Base-by-base conservation (phyloP, 2,329 filamentous ascomycete genomes). In the Lasiodiplodia sp. region DNA sequence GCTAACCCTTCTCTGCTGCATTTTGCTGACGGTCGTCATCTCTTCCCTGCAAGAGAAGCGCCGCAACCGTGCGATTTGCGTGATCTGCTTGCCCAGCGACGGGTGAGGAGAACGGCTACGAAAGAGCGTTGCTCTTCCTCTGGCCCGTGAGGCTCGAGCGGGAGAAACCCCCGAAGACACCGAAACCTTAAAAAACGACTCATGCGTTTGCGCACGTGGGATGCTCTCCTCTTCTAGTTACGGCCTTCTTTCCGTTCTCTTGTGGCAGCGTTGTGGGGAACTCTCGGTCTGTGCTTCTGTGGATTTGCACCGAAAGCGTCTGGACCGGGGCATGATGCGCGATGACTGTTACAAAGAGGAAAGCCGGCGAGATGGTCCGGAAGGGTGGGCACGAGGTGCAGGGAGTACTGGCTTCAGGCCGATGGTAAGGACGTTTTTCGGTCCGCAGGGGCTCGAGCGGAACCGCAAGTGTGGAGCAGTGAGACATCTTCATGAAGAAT, bases 51-150 rank as follows among this genome's bases (percentile, higher is more conserved):
- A n/a, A 63, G 34, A 23, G 44, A 63, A 63, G 44, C 58, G 57
- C 57, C 38, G 57, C 57, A 16, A 16, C 34, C 56, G 56, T 63
- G 34, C 58, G 58, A 63, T 60, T 47, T n/a, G 37, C 57, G 37
- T 16, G 37, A 47, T 25, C 14, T 47, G 25, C 14, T 16, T 53
- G 23, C 25, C 51, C 16, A 11, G 21, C 12, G 14, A 52, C 49
- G 49, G 21, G 18, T 28, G 37, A 47, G 8, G 14, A 18, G 38
- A 62, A 23, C 58, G 12, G n/a, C 38, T 37, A 25, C 58, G 28
- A 28, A 28, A 28, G 18, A 63, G 58, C 44, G 18, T 51, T 63
- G 55, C 18, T 7, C 58, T 11, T 8, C 10, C 12, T 31, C 16
- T 8, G 58, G 58, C 31, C 58, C 25, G 58, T 63, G 58, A 63